These are phyloP conservation scores for Panicum virgatum DNA, from an alignment of 202 grass and related monocot genomes.

Conservation along the genomic window DNA sequence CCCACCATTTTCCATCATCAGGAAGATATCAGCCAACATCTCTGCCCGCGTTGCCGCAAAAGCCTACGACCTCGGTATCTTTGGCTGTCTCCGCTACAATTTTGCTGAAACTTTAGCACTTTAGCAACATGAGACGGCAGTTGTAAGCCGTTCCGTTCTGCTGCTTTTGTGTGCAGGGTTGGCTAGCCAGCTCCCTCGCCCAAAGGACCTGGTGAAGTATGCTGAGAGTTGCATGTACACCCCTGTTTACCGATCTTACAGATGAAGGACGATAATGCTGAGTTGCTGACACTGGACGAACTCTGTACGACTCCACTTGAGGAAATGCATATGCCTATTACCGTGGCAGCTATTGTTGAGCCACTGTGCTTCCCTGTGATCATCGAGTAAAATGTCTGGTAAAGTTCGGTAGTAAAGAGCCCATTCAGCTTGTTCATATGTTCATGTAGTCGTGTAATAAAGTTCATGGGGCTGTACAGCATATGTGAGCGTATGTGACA, in stretches of 20 bases:
- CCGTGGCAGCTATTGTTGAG: background rate
- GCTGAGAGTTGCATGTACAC: slow-evolving; percentile 91
- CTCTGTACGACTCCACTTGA: background rate
- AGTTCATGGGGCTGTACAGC: background rate
- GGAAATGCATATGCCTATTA: background rate
- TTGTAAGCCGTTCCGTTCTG: background rate
- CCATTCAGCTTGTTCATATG: background rate
- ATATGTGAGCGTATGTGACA: too few relatives aligned
- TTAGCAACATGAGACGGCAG: background rate
- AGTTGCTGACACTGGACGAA: background rate
- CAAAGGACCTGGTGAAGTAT: slow-evolving; percentile 69
- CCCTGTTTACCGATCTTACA: slow-evolving; percentile 70
- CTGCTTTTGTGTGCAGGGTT: slow-evolving; percentile 49
- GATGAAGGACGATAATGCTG: slow-evolving; percentile 44
- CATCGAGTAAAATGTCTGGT: background rate
- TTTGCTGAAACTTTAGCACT: background rate
- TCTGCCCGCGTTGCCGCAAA: slow-evolving; percentile 64
- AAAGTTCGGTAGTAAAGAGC: background rate
- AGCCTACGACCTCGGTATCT: slow-evolving; percentile 80
- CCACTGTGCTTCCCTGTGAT: background rate
- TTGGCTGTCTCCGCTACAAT: background rate
- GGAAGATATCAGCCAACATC: slow-evolving; percentile 82
- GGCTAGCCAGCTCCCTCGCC: slow-evolving; percentile 73
- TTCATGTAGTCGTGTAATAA: slow-evolving; percentile 8
- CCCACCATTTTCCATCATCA: slow-evolving; percentile 76